Base-by-base conservation (phyloP, 2,329 filamentous ascomycete species). In the Fusarium decemcellulare region DNA sequence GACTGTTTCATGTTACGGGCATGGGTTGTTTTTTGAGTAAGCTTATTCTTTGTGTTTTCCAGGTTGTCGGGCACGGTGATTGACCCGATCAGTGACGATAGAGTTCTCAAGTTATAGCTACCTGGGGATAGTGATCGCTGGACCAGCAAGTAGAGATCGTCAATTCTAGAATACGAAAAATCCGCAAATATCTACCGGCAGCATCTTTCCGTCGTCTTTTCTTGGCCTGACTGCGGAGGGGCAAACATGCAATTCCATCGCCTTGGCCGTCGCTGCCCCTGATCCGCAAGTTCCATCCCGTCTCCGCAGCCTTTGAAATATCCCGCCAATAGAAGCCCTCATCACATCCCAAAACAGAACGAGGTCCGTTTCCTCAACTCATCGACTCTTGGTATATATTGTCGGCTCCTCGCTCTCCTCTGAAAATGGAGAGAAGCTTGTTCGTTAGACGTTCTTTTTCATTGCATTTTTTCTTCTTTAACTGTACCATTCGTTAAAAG, bases 361-460 rank as follows among this genome's bases (percentile, higher is more conserved):
- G n/a, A 50, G 3, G 11, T 18, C 8, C 47, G 51, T 50, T 40
- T 40, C 23, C 36, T 37, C 15, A 15, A 14, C 10, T 43, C 8
- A 10, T 4, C 12, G 7, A 11, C 9, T 11, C 2, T 27, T 57
- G 2, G 2, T 62, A 61, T 67, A 67, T 66, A 67, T 34, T 36
- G 18, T 34, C 5, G 23, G 29, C 18, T n/a, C 18, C 52, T 61
- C 40, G 59, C 59, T 18, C 11, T 34, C 18, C 15, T 16, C n/a
- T 57, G 14, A 11, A 15, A 30, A 34, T 47, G 14, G 12, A 42
- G n/a, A 18, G 40, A 65, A 16, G 54, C 32, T 53, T 68, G 37
- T 58, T 60, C 57, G 51, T 57, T 54, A 67, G 62, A 63, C 66
- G 46, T 48, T 69, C 53, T 54, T 63, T 44, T 48, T 36, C 14